These are phyloP conservation scores for Penicillium sp. DNA, from an alignment of 2,329 filamentous ascomycete genomes.

Conservation along the genomic window DNA sequence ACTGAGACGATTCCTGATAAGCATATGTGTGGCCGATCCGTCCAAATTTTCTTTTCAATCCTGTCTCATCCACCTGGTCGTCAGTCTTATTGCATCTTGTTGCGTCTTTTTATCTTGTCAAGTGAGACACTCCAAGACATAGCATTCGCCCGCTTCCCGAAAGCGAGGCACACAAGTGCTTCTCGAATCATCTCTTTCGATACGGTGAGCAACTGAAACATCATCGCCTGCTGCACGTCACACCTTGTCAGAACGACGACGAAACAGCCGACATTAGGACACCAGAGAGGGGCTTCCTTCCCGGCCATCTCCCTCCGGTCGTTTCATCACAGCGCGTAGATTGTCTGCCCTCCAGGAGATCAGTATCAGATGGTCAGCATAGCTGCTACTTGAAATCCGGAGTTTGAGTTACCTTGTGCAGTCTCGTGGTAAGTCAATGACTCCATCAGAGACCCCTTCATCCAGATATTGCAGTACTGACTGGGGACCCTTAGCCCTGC, in stretches of 20 bases:
- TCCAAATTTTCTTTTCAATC: neutral
- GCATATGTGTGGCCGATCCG: neutral
- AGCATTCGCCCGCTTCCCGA: conserved; percentile 1
- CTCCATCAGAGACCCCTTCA: conserved; percentile 30
- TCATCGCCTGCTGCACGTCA: conserved; percentile 5
- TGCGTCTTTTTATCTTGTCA: conserved; percentile 3
- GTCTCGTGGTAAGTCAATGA: conserved; percentile 17
- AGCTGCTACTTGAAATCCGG: neutral
- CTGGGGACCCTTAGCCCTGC: conserved; percentile 29
- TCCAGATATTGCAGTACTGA: conserved; percentile 26
- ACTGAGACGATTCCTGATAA: conserved; percentile 6
- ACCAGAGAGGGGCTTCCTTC: neutral
- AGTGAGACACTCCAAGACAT: conserved; percentile 13
- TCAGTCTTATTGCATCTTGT: neutral
- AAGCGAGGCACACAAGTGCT: conserved; percentile 7
- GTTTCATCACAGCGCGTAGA: neutral
- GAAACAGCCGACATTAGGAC: conserved; percentile 6
- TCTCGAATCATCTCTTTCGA: conserved; percentile 17
- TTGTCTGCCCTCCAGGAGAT: no score
- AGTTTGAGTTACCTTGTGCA: neutral
- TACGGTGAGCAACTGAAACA: conserved; percentile 20
- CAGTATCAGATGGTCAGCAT: neutral
- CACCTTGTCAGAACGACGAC: conserved; percentile 1
- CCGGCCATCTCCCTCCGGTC: neutral
- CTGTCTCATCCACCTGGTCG: neutral